A percentile compares a stretch with the other conserved stretches of the same genome.
phyloP scores from a whole-genome alignment of 2,329 filamentous ascomycete genomes.

The Ampelomyces quisqualis region DNA sequence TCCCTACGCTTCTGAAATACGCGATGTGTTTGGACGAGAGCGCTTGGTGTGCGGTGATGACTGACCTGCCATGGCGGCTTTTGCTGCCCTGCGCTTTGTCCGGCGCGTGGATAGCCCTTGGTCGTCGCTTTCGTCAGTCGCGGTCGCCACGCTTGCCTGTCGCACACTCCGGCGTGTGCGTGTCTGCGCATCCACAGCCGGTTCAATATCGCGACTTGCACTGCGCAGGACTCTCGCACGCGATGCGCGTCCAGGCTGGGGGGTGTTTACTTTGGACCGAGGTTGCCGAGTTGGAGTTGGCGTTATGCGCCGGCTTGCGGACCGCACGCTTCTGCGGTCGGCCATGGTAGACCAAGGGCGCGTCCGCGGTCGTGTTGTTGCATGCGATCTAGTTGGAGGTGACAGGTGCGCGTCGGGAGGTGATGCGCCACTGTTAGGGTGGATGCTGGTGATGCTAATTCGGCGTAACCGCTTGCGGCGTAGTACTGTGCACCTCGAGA shows the following conservation, averaged over 20 bases:
- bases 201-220: conserved; percentile 43
- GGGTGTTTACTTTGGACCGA: conserved; percentile 18
- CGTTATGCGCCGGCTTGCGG: conserved; percentile 38
- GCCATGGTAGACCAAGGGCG: conserved; percentile 27
- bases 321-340: conserved; percentile 35
- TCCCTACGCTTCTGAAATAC: not conserved
- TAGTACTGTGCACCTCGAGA: conserved; percentile 3
- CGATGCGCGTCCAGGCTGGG: conserved; percentile 25
- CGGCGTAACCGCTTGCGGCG: conserved; percentile 4
- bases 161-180: conserved; percentile 29
- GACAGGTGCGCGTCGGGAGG: conserved; percentile 4
- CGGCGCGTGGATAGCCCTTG: conserved; percentile 19
- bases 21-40: not conserved
- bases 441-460: not conserved
- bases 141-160: conserved; percentile 30
- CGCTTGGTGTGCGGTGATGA: conserved; percentile 11
- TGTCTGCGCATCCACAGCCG: conserved; percentile 19
- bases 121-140: conserved; percentile 27
- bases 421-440: conserved; percentile 1
- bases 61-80: conserved; percentile 32
- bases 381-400: conserved; percentile 10
- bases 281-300: conserved; percentile 37
- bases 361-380: conserved; percentile 2
- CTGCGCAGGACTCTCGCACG: conserved; percentile 41
- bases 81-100: conserved; percentile 24